A percentile compares a stretch with the other conserved stretches of the same genome.
Conservation (phyloP, 2,329 filamentous ascomycete genomes). For the Cladosporium sp. region DNA sequence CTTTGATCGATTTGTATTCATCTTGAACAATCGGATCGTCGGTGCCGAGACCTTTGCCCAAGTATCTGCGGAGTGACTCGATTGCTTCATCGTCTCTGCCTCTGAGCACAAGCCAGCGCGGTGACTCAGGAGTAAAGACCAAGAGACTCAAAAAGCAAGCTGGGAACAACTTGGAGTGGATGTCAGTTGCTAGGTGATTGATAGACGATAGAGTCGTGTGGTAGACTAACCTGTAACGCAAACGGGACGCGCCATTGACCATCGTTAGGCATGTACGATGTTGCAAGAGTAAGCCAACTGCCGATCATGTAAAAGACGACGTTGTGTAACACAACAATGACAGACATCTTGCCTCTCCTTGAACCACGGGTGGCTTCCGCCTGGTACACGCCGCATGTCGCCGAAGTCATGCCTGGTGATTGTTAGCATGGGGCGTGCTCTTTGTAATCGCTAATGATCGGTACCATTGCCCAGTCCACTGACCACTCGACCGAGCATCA, state of each 20-base stretch:
- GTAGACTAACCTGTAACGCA: slow-evolving; percentile 28
- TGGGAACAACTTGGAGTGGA: slow-evolving; percentile 27
- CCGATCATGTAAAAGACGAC: slow-evolving; percentile 48
- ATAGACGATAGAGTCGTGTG: too few relatives aligned
- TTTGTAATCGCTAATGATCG: not conserved
- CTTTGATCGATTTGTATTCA: slow-evolving; percentile 21
- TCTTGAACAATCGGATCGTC: not conserved
- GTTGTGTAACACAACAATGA: slow-evolving; percentile 41
- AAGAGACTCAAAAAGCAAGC: slow-evolving; percentile 30
- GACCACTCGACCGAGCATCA: slow-evolving; percentile 46
- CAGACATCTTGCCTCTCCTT: slow-evolving; percentile 33
- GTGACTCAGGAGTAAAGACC: slow-evolving; percentile 40
- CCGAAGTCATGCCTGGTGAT: slow-evolving; percentile 36
- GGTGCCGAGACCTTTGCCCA: slow-evolving; percentile 47
- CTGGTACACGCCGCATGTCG: slow-evolving; percentile 48
- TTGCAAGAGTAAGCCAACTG: slow-evolving; percentile 50
- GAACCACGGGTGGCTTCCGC: slow-evolving; percentile 38
- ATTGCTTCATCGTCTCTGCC: slow-evolving; percentile 34
- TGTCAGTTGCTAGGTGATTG: not conserved
- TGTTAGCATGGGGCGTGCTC: not conserved
- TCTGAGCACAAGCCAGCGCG: slow-evolving; percentile 39
- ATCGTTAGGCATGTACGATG: slow-evolving; percentile 38
- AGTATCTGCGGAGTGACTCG: slow-evolving; percentile 45
- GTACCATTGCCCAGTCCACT: slow-evolving; percentile 42
- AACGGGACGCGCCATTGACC: slow-evolving; percentile 45